A percentile compares a stretch with the other conserved stretches of the same genome.
These are phyloP conservation scores for Candida dendrica DNA, from an alignment of 805 yeast genomes.

Conservation along the genomic window DNA sequence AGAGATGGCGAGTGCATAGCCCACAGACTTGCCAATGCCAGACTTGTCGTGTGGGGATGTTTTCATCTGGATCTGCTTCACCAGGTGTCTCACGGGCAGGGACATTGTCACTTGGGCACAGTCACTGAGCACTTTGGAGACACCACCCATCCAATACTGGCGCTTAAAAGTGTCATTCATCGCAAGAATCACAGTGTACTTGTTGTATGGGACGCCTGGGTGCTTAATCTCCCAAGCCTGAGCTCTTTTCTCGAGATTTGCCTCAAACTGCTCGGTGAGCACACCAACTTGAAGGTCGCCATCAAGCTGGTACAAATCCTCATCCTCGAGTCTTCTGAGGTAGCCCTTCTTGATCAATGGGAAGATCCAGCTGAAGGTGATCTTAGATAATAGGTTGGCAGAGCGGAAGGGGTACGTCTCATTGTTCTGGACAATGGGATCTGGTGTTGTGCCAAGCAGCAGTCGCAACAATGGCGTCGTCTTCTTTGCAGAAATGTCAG, in stretches of 20 bases:
- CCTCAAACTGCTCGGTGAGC: conserved; percentile 29
- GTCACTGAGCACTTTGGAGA: conserved; percentile 24
- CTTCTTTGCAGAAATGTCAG: conserved; percentile 6
- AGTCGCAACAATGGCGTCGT: conserved; percentile 9
- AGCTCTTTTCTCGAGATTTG: conserved; percentile 21
- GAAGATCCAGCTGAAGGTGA: conserved; percentile 16
- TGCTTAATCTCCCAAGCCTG: conserved; percentile 18
- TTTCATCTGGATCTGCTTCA: conserved; percentile 52
- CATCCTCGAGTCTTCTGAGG: conserved; percentile 49
- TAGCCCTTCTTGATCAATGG: conserved; percentile 39
- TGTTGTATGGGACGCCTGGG: conserved; percentile 12
- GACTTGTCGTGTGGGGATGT: neutral
- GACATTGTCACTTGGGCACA: conserved; percentile 48
- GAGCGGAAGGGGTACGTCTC: conserved; percentile 13
- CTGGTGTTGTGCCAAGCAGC: conserved; percentile 10
- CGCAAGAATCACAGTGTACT: conserved; percentile 23
- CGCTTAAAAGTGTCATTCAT: conserved; percentile 26
- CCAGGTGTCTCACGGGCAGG: conserved; percentile 55
- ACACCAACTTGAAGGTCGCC: conserved; percentile 27
- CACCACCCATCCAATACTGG: conserved; percentile 27
- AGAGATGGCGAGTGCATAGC: conserved; percentile 64
- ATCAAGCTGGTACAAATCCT: conserved; percentile 43
- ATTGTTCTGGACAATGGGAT: conserved; percentile 13
- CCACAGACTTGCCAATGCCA: conserved; percentile 16
- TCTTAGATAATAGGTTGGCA: conserved; percentile 11